Evolutionary conservation across 352 stramenopile genomes (phyloP), one percentile per base, ranked within the genome.

Genomic region (Globisporangium solare): DNA sequence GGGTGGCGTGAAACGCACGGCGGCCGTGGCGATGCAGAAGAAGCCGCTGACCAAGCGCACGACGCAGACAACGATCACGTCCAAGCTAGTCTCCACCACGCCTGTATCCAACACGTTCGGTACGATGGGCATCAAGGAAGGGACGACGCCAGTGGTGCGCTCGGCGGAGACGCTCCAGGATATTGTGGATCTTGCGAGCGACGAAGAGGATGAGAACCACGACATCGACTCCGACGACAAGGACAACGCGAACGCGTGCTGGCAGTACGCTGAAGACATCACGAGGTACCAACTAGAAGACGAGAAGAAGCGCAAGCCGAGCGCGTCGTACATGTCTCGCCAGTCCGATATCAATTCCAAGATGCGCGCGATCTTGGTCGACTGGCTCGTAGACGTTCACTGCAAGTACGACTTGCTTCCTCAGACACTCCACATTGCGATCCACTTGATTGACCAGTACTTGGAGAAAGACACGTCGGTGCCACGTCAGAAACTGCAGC

Each of bases 331-430:
- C 65, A 94, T 94, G 84, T 47, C 78, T 1, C 76, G 75, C 18
- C 97, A 99, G 75, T 77, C 85, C 15, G 95, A 99, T 64, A 97
- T 99, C 70, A 99, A 99, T 74, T 88, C 97, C 51, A 98, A 98
- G 64, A 99, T 99, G 97, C 86, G 97, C 46, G 89, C 96, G 18
- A 99, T 99, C 55, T 86, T 99, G 39, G 89, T 99, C 41, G 97
- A 99, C 78, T 99, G 98, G 98, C 86, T 99, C 35, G 92, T 99
- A 7, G 86, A 94, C 42, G 85, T 95, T 1, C 83, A 93, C 61
- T 79, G 73, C 70, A 93, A 94, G 70, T 95, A 93, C 61, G 71
- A 79, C 22, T 31, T 95, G 46, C 60, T 87, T 18, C 71, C 79
- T 1, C 82, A 94, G 64, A 94, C 85, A 17, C 65, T 95, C 21